phyloP scores from a whole-genome alignment of 1,284 basidiomycete genomes.

The Pseudozyma hubeiensis region DNA sequence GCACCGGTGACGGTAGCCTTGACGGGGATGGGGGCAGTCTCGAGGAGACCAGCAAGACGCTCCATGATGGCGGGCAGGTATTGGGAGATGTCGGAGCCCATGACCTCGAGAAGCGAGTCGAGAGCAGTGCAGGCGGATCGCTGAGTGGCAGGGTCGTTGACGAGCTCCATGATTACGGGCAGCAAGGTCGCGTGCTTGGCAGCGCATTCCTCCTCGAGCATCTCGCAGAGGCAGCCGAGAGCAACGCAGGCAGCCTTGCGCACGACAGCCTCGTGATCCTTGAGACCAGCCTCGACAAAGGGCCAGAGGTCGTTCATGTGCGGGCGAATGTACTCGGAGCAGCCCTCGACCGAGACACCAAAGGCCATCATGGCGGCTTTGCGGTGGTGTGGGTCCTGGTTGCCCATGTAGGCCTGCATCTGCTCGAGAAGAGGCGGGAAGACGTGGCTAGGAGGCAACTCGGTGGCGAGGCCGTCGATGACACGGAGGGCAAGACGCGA shows the following conservation, averaged over 20 bases:
- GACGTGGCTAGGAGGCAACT: slow-evolving; percentile 92
- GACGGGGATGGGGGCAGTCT: slow-evolving; percentile 84
- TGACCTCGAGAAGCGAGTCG: slow-evolving; percentile 94
- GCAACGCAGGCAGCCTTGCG: slow-evolving; percentile 95
- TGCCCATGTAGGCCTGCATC: slow-evolving; percentile 69
- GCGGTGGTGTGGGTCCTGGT: slow-evolving; percentile 74
- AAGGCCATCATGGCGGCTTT: slow-evolving; percentile 96
- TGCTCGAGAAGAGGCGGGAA: slow-evolving; percentile 86
- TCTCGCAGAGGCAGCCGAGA: slow-evolving; percentile 96
- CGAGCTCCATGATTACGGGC: slow-evolving; percentile 77
- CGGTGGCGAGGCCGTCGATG: slow-evolving; percentile 92
- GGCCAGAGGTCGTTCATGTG: slow-evolving; percentile 94
- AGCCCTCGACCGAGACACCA: slow-evolving; percentile 95
- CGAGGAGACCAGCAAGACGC: slow-evolving; percentile 86
- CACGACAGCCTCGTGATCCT: slow-evolving; percentile 84
- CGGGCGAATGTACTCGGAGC: slow-evolving; percentile 96
- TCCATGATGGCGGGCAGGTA: slow-evolving; percentile 97
- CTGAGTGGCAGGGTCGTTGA: slow-evolving; percentile 88
- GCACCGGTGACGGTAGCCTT: slow-evolving; percentile 97
- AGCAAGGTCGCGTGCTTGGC: slow-evolving; percentile 85
- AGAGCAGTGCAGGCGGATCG: slow-evolving; percentile 93
- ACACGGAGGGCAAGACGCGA: slow-evolving; percentile 93
- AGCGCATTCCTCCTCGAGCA: slow-evolving; percentile 93
- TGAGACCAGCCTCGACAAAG: slow-evolving; percentile 88
- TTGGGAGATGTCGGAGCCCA: slow-evolving; percentile 87